Base-by-base conservation (phyloP, 2,329 filamentous ascomycete genomes). In the Aspergillus japonicus region DNA sequence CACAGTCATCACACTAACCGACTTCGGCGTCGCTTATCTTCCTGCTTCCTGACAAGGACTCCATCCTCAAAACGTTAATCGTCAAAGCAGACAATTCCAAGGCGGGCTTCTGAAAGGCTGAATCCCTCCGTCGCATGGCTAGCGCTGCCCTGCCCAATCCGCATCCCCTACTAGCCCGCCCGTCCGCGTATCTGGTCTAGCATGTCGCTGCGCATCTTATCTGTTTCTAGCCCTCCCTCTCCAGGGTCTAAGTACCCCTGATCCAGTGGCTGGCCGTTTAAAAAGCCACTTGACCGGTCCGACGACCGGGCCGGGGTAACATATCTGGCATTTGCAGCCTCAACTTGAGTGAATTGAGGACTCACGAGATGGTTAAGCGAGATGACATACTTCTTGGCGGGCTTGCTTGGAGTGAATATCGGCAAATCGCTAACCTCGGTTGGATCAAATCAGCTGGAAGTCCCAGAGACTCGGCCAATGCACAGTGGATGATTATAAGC, bases 261-360 rank as follows among this genome's bases (percentile, higher is more conserved):
- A 48, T 6, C 48, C 35, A 21, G 49, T 42, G 35, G 23, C 14
- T 48, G 35, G 39, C 47, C 47, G 33, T 47, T 19, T 35, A 26
- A 12, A 48, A n/a, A 24, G 50, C 56, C 21, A 19, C 11, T 50
- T 44, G 11, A 61, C 60, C 60, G 60, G 60, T 60, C 60, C 60
- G 60, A 55, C 48, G 29, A 54, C 60, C 60, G 60, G 60, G 57
- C 60, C 58, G 60, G 33, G 33, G 60, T 31, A 19, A 14, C 4
- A 29, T 4, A 44, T 44, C 39, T 44, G 14, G 39, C 5, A 44
- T 44, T 16, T 1, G 14, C 19, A 8, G 14, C 14, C 16, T 7
- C 5, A 14, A 16, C 5, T 5, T 16, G 12, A 16, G 31, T 33
- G 7, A 33, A 2, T 5, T 39, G 14, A 10, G 14, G 16, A 4